phyloP scores from a whole-genome alignment of 441 rosid genomes.

The Erysimum cheiri region DNA sequence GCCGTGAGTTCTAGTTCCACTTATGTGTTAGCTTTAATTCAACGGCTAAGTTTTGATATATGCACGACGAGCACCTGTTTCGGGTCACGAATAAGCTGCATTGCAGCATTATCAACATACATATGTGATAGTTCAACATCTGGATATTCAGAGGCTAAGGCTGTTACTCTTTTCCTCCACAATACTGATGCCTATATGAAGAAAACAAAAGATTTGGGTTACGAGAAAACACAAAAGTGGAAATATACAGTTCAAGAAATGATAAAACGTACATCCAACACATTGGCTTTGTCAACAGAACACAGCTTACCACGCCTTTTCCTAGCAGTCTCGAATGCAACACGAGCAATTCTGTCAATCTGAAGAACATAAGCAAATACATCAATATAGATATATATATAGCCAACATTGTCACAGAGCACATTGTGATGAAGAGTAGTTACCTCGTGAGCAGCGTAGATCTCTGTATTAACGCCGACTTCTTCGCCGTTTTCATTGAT shows the following conservation, averaged over 20 bases:
- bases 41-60: conserved; percentile 1
- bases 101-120: conserved; percentile 97
- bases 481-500: conserved; percentile 72
- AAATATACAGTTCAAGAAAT: background rate
- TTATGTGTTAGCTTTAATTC: background rate
- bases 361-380: conserved; percentile 45
- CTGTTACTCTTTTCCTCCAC: conserved; percentile 83
- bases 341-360: conserved; percentile 94
- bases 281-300: conserved; percentile 97
- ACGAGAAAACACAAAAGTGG: background rate
- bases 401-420: background rate
- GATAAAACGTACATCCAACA: conserved; percentile 69
- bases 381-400: conserved; percentile 2
- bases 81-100: conserved; percentile 95
- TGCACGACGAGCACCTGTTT: conserved; percentile 56
- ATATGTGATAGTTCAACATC: conserved; percentile 91
- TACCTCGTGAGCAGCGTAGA: conserved; percentile 80
- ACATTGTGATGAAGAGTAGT: background rate
- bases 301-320: conserved; percentile 83
- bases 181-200: conserved; percentile 69
- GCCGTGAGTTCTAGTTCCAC: background rate
- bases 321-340: conserved; percentile 90
- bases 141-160: conserved; percentile 80
- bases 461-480: conserved; percentile 78
- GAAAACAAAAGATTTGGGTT: background rate